Evolutionary conservation across 768 basidiomycete species (phyloP).

Genomic region (Hemileccinum impolitum): DNA sequence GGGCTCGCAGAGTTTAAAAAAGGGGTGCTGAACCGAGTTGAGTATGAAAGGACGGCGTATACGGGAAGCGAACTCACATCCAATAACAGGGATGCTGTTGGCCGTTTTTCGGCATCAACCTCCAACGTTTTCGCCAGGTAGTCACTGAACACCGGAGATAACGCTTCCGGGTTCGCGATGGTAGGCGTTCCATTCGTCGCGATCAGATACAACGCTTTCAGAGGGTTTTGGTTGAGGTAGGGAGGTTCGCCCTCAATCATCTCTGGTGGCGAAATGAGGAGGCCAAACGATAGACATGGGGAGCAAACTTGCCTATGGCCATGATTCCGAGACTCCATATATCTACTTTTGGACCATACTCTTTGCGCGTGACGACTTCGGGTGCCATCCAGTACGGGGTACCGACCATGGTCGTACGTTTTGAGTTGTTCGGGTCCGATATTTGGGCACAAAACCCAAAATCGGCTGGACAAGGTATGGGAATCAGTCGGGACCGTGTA

Average conservation of each 20-base stretch:
- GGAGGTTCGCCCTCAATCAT: constrained; percentile 99
- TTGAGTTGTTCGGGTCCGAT: constrained; percentile 82
- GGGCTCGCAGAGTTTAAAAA: constrained; percentile 87
- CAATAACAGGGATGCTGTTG: constrained; percentile 77
- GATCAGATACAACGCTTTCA: constrained; percentile 96
- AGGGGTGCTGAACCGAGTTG: constrained; percentile 58
- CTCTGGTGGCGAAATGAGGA: constrained; percentile 44
- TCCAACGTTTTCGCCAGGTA: constrained; percentile 87
- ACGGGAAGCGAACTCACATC: constrained; percentile 45
- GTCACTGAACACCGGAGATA: constrained; percentile 79
- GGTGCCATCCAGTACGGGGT: constrained; percentile 99
- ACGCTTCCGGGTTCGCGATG: constrained; percentile 83
- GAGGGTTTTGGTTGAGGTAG: constrained; percentile 92
- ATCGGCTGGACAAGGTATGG: constrained; percentile 57
- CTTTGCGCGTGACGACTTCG: constrained; percentile 95
- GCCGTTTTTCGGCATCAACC: constrained; percentile 93
- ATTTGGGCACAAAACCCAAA: constrained; percentile 99
- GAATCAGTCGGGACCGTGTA: background rate
- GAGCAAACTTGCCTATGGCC: constrained; percentile 69
- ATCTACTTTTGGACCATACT: constrained; percentile 98
- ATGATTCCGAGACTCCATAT: constrained; percentile 97
- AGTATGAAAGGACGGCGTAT: background rate
- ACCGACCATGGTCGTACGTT: constrained; percentile 97
- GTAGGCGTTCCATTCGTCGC: constrained; percentile 97
- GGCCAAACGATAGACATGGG: background rate